Evolutionary conservation across 2,329 filamentous ascomycete genomes (phyloP), one percentile per base, ranked within the genome.

Genomic region (Pyrenophora tritici-repentis): DNA sequence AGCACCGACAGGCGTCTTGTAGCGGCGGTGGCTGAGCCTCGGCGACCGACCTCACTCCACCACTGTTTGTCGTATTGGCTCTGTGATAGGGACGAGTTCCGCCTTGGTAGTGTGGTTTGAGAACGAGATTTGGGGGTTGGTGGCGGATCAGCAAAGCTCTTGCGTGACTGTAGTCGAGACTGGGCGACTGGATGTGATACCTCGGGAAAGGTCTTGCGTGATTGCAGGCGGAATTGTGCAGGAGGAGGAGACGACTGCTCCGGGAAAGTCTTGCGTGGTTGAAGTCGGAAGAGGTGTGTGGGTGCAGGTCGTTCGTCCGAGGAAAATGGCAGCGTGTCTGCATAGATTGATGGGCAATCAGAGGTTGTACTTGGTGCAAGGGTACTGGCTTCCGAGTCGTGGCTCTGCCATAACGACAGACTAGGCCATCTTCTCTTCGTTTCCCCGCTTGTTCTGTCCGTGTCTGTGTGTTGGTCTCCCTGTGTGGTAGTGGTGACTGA

Each of bases 31-130:
- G 39, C 46, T 14, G 45, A 55, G 4, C 44, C 48, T 12, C 44
- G 37, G 14, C 40, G 43, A 7, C 46, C 50, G 12, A 47, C 38
- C 16, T 55, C 57, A n/a, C 26, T 45, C 47, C 51, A 50, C 49
- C 44, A 50, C 7, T 33, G 39, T 33, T 42, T 54, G 22, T 53
- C 47, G 9, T 36, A 26, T 29, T 42, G 51, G 13, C 14, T 39
- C 18, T 37, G 32, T 4, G 42, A 40, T 16, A 52, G 18, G 4
- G 47, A 38, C 8, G 26, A 37, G 16, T 29, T 24, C 16, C 18
- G 24, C 13, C 39, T 26, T 3, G 24, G 24, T 24, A 29, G 18
- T n/a, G 13, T 14, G 9, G 16, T 20, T 29, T 34, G 22, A 1
- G 38, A 20, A 13, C 16, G 34, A 6, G 22, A 45, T 13, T 31